Base-by-base conservation (phyloP, 495 filamentous ascomycete genomes). In the Hypoxylon cercidicola region DNA sequence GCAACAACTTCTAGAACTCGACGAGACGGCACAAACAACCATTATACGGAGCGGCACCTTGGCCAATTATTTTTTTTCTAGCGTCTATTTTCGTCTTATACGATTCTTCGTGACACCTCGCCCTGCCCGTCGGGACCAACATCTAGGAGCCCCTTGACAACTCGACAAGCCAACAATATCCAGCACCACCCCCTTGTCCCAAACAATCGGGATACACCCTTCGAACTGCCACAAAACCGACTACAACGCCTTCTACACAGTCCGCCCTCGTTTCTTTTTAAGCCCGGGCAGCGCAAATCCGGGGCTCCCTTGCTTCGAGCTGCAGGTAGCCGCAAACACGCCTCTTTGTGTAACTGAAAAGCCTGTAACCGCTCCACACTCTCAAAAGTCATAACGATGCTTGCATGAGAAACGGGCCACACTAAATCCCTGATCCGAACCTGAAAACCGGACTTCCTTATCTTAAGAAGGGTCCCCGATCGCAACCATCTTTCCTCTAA, bases 241-340 rank as follows among this genome's bases (percentile, higher is more conserved):
- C 45, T 40, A 20, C 19, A 39, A 46, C 55, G 20, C 21, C 16
- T 43, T 19, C 8, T 18, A 53, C 43, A 25, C 30, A 40, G 46
- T 30, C 28, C 50, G 13, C 35, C 52, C 28, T 53, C 25, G 46
- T 55, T 45, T 50, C 18, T 43, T 28, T 46, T 34, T 13, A 16
- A 48, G 19, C 16, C 25, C 28, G 35, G 54, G 20, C 28, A 37
- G 40, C 19, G 30, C 45, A 28, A 47, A 43, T 45, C 50, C 37
- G 34, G 59, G 55, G 40, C 10, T 23, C 59, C 65, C 65, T 68
- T 60, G 65, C 65, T 23, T 60, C 44, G 21, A 41, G 34, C 65
- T 68, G 60, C 60, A 43, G 60, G 60, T 64, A 63, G 60, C 65
- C 60, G 65, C 30, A 63, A 40, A 68, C 59, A 68, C 43, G 54